Conservation (phyloP, 129 eudicot species). For the Helichrysum umbraculigerum region DNA sequence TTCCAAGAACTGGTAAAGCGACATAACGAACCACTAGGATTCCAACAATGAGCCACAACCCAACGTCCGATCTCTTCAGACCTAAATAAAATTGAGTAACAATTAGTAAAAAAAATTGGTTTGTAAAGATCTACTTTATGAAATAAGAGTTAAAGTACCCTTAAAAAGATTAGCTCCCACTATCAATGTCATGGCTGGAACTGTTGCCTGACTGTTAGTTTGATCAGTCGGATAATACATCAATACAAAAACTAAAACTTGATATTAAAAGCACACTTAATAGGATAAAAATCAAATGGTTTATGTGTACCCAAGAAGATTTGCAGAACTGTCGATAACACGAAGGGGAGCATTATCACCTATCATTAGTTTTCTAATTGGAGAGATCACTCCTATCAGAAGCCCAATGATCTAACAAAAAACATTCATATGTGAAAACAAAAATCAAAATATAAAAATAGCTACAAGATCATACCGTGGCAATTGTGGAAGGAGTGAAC, state of each 20-base stretch:
- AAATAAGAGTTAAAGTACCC: constrained; percentile 35
- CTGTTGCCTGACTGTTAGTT: constrained; percentile 56
- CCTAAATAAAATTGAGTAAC: constrained; percentile 31
- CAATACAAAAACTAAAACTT: not conserved
- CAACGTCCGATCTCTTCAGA: constrained; percentile 46
- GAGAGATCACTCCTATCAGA: constrained; percentile 53
- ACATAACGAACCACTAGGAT: constrained; percentile 52
- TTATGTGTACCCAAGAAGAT: constrained; percentile 50
- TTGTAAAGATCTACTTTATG: not conserved
- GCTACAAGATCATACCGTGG: constrained; percentile 46
- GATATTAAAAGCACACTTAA: not conserved
- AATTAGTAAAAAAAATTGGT: constrained; percentile 11
- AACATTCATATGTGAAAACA: constrained; percentile 7
- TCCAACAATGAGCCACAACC: constrained; percentile 43
- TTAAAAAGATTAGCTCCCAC: constrained; percentile 68
- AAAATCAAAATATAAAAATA: not conserved
- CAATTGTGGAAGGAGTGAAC: constrained; percentile 54
- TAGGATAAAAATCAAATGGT: not conserved
- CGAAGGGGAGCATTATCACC: constrained; percentile 71
- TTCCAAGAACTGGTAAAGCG: constrained; percentile 52
- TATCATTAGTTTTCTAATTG: constrained; percentile 42
- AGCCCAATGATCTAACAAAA: constrained; percentile 53
- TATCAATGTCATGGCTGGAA: constrained; percentile 62
- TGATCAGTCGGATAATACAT: constrained; percentile 1
- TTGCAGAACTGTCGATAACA: constrained; percentile 45